Evolutionary conservation across 2,329 filamentous ascomycete species (phyloP), one percentile per base, ranked within the genome.

Genomic region (Xylariomycetidae sp.): DNA sequence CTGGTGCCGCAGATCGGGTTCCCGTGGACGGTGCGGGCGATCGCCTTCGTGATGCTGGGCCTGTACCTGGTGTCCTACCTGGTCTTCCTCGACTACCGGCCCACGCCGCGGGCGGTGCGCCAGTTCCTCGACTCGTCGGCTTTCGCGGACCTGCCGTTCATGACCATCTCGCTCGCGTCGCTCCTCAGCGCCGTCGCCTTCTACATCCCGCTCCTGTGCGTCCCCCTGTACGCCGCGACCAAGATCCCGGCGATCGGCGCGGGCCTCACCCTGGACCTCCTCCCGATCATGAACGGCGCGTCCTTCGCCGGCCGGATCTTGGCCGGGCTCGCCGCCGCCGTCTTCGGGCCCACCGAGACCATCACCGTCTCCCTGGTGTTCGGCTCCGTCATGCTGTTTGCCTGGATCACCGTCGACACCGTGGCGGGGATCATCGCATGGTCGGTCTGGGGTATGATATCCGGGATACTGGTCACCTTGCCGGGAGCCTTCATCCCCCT

Each of bases 1-100:
- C 41, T 70, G 6, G 42, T 70, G 4, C 57, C 57, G 1, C 44
- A 33, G 1, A 52, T 68, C 19, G 67, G 65, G 3, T 70, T 68
- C 48, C 48, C 47, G 2, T 69, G 66, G 65, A 63, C 68, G 0
- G 58, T 69, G 23, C 57, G 67, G 19, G 49, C 60, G 4, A 50
- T 74, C 25, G 68, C 60, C 0, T 68, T 74, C 35, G 7, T 55
- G 44, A 12, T 52, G 44, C 25, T 50, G 61, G 17, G 39, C 57
- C 4, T 45, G 56, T 6, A 51, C 19, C 52, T 64, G n/a, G n/a
- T n/a, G n/a, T 23, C 20, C 8, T 23, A 23, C 12, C 8, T 23
- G 8, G 20, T 23, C 12, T 23, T 23, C 8, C 12, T 23, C 20
- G 20, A 12, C 12, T 12, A 23, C 20, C 20, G 12, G 12, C 20